These are phyloP conservation scores for Mrakiaceae sp. DNA, from an alignment of 1,284 basidiomycete genomes.

Conservation along the genomic window DNA sequence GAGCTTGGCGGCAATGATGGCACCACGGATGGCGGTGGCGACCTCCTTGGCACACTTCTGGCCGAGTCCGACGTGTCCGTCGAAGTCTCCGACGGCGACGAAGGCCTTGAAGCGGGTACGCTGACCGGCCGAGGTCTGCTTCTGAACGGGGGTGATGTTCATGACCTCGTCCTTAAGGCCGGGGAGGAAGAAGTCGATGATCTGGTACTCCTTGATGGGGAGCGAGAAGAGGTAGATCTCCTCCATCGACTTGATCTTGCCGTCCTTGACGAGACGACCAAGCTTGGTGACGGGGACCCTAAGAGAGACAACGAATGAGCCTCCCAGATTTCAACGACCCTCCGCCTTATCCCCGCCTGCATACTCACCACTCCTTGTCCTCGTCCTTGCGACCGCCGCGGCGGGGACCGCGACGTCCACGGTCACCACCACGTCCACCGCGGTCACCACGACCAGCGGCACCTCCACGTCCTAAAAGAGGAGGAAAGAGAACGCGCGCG, in stretches of 20 bases:
- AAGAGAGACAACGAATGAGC: conserved; percentile 7
- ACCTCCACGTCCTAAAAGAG: conserved; percentile 12
- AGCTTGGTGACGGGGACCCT: conserved; percentile 99
- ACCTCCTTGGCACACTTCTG: conserved; percentile 99
- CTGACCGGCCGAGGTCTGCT: conserved; percentile 99
- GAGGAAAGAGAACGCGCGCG: background rate
- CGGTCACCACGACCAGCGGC: conserved; percentile 58
- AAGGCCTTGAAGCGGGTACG: conserved; percentile 99
- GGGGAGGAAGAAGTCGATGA: conserved; percentile 94
- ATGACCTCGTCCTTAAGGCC: conserved; percentile 99
- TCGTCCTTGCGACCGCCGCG: conserved; percentile 96
- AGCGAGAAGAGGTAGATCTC: conserved; percentile 99
- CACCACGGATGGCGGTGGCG: conserved; percentile 96
- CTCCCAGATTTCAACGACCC: background rate
- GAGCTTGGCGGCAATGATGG: conserved; percentile 94
- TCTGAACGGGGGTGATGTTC: conserved; percentile 99
- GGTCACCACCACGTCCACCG: conserved; percentile 58
- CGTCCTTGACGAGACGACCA: conserved; percentile 97
- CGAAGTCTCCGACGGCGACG: conserved; percentile 97
- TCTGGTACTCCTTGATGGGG: conserved; percentile 96
- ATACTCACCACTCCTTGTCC: conserved; percentile 93
- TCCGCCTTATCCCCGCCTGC: too few species aligned
- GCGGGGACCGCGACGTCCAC: conserved; percentile 81
- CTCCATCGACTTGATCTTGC: conserved; percentile 99
- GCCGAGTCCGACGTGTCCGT: conserved; percentile 97